These are phyloP conservation scores for Thalassiosira hispida DNA, from an alignment of 352 stramenopile genomes.

Conservation along the genomic window DNA sequence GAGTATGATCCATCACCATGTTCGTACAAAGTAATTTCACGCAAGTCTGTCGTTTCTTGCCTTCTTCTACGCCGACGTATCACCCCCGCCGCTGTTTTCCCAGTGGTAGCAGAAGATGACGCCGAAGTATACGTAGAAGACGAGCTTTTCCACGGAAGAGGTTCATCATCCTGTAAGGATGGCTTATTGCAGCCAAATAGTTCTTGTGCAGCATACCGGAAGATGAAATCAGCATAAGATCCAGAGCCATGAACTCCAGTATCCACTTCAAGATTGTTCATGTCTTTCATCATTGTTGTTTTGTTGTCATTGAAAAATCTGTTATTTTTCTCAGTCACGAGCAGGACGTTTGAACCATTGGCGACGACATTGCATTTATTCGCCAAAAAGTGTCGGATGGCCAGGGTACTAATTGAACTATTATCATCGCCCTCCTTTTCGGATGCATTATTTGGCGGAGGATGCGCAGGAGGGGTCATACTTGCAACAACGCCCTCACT, in stretches of 20 bases:
- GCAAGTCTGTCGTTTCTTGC: constrained; percentile 58
- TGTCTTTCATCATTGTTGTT: neutral
- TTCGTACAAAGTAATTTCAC: constrained; percentile 68
- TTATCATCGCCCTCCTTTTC: no score
- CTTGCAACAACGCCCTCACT: no score
- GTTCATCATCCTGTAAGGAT: constrained; percentile 32
- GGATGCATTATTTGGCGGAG: constrained; percentile 2
- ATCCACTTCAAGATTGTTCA: constrained; percentile 19
- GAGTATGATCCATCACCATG: constrained; percentile 66
- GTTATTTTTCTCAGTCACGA: constrained; percentile 14
- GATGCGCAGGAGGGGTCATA: no score
- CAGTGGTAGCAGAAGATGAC: no score
- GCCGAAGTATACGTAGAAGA: constrained; percentile 1
- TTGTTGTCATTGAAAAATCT: neutral
- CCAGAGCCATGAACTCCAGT: constrained; percentile 61
- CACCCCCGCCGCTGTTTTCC: constrained; percentile 8
- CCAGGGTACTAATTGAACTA: constrained; percentile 3
- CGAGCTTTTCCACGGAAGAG: constrained; percentile 54
- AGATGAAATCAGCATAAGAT: constrained; percentile 81
- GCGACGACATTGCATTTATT: neutral
- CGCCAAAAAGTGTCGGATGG: constrained; percentile 18
- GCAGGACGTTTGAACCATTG: neutral
- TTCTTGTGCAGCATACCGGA: constrained; percentile 65
- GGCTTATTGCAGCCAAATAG: constrained; percentile 73
- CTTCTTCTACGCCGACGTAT: constrained; percentile 37